Percentiles rank a stretch among this genome's conserved stretches.
phyloP scores from a whole-genome alignment of 805 yeast genomes.

The Candida ortonii region DNA sequence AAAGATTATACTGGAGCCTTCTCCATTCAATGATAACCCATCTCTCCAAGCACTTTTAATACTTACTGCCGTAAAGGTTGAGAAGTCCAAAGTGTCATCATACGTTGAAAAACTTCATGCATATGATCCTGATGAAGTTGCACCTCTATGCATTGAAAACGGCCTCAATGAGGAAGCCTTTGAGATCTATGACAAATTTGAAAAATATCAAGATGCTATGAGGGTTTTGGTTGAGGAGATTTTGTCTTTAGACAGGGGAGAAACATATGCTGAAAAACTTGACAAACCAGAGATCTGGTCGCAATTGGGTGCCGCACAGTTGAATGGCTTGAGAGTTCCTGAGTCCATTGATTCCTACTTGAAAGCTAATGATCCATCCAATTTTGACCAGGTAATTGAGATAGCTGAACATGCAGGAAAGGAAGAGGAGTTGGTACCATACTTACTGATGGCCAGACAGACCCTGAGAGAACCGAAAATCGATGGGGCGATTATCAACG shows the following conservation, averaged over 20 bases:
- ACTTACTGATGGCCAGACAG: constrained; percentile 87
- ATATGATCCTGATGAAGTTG: constrained; percentile 91
- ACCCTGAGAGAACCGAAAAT: constrained; percentile 86
- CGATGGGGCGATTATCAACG: constrained; percentile 87
- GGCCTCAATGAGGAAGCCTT: constrained; percentile 91
- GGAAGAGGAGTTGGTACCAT: constrained; percentile 87
- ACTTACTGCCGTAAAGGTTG: constrained; percentile 94
- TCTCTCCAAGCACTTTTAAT: constrained; percentile 90
- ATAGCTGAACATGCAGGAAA: constrained; percentile 95
- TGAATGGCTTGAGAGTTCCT: constrained; percentile 86
- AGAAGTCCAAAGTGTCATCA: constrained; percentile 74
- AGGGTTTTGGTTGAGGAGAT: constrained; percentile 88
- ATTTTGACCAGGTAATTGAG: constrained; percentile 89
- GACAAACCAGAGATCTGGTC: constrained; percentile 89
- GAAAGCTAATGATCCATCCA: constrained; percentile 86
- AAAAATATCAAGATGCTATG: constrained; percentile 74
- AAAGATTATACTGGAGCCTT: constrained; percentile 94
- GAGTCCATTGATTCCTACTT: constrained; percentile 92
- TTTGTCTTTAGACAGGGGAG: constrained; percentile 93
- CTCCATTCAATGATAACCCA: constrained; percentile 93
- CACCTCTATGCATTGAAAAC: constrained; percentile 85
- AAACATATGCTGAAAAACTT: constrained; percentile 84
- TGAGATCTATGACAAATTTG: constrained; percentile 84
- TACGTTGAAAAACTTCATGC: constrained; percentile 88
- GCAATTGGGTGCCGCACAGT: constrained; percentile 92